A percentile compares a stretch with the other conserved stretches of the same genome.
phyloP scores from a whole-genome alignment of 2,329 filamentous ascomycete species.

The Blumeria graminis region DNA sequence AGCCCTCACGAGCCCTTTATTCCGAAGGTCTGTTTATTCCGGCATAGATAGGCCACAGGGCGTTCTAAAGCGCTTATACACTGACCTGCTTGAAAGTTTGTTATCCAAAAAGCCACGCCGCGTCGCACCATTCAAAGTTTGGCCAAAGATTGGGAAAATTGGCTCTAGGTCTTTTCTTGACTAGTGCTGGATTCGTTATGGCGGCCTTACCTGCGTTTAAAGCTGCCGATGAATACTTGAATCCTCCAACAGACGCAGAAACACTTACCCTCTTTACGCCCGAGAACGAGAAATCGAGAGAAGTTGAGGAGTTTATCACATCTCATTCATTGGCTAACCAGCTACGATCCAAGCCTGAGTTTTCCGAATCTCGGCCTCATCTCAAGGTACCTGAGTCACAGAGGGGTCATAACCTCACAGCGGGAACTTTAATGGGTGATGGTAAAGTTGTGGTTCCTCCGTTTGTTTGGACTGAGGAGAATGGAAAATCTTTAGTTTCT shows the following conservation, averaged over 20 bases:
- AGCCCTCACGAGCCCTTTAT: too few species aligned
- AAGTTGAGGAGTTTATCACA: conserved; percentile 51
- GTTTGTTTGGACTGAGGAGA: conserved; percentile 47
- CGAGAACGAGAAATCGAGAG: conserved; percentile 24
- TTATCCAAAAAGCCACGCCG: neutral
- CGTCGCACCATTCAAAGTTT: neutral
- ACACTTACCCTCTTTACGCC: conserved; percentile 42
- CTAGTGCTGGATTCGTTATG: conserved; percentile 29
- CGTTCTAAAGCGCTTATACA: neutral
- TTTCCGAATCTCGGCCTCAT: conserved; percentile 60
- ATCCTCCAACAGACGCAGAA: conserved; percentile 44
- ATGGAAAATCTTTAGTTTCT: conserved; percentile 43
- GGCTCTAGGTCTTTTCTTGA: conserved; percentile 18
- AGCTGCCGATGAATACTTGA: conserved; percentile 23
- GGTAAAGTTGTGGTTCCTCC: conserved; percentile 63
- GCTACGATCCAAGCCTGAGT: conserved; percentile 40
- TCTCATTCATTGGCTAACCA: conserved; percentile 48
- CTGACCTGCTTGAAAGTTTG: neutral
- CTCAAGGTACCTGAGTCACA: conserved; percentile 56
- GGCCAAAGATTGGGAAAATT: neutral
- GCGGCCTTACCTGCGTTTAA: conserved; percentile 26
- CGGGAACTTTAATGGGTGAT: conserved; percentile 50
- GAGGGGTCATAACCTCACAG: conserved; percentile 56
- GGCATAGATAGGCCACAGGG: too few species aligned
- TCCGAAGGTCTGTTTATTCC: too few species aligned